These are phyloP conservation scores for Elymus sibiricus DNA, from an alignment of 176 grass and related monocot species.

Conservation along the genomic window DNA sequence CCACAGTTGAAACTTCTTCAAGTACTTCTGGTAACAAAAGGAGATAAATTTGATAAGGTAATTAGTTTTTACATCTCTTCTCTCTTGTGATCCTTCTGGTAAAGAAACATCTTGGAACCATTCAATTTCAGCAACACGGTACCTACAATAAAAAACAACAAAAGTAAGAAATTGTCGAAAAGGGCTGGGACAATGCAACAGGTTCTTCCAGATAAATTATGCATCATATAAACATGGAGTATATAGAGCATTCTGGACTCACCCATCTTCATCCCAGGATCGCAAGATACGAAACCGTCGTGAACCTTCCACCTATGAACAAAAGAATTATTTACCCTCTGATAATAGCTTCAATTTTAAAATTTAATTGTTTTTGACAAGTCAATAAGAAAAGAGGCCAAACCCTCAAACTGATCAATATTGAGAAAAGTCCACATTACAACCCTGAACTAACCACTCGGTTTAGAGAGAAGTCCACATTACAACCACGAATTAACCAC, in stretches of 20 bases:
- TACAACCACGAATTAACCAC: too few relatives aligned
- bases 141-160: slow-evolving; percentile 45
- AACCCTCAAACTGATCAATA: not conserved
- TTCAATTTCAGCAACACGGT: slow-evolving; percentile 98
- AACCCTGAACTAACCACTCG: too few relatives aligned
- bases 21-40: not conserved
- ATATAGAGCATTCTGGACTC: slow-evolving; percentile 29
- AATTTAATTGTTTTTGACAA: slow-evolving; percentile 21
- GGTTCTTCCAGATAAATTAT: slow-evolving; percentile 5
- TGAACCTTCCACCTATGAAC: slow-evolving; percentile 85
- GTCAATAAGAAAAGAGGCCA: slow-evolving; percentile 8
- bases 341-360: slow-evolving; percentile 23
- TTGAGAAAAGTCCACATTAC: too few relatives aligned
- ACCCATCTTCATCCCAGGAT: slow-evolving; percentile 98
- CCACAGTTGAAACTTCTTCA: not conserved
- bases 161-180: slow-evolving; percentile 25
- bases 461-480: too few relatives aligned
- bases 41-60: slow-evolving; percentile 19
- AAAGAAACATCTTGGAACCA: slow-evolving; percentile 74
- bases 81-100: slow-evolving; percentile 77
- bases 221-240: not conserved
- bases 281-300: slow-evolving; percentile 71
- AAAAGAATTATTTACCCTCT: slow-evolving; percentile 33
- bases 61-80: slow-evolving; percentile 56
- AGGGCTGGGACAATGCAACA: not conserved